A percentile compares a stretch with the other conserved stretches of the same genome.
Conservation (phyloP, 805 yeast species). For the Candida hungchunana region DNA sequence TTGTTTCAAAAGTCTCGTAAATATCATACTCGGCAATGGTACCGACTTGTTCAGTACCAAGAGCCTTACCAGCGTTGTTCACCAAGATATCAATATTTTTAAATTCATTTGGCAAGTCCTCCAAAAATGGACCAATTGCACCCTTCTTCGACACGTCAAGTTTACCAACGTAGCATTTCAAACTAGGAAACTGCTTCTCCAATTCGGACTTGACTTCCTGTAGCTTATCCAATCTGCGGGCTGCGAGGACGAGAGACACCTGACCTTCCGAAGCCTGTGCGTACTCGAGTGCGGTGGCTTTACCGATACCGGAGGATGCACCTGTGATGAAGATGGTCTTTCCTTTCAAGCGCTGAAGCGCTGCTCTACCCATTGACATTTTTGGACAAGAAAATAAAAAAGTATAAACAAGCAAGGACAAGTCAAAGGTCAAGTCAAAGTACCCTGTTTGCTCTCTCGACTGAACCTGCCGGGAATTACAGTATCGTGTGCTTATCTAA, state of each 20-base stretch:
- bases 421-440: no score
- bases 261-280: constrained; percentile 73
- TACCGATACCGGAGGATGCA: constrained; percentile 94
- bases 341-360: constrained; percentile 75
- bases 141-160: constrained; percentile 57
- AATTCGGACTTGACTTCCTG: constrained; percentile 45
- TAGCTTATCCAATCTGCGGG: constrained; percentile 69
- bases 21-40: constrained; percentile 59
- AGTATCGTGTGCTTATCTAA: no score
- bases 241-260: constrained; percentile 66
- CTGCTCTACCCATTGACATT: constrained; percentile 67
- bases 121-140: constrained; percentile 48
- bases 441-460: no score
- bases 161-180: constrained; percentile 40
- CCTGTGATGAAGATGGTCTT: constrained; percentile 89
- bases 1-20: constrained; percentile 75
- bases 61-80: constrained; percentile 77
- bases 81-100: constrained; percentile 61
- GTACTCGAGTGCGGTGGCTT: constrained; percentile 83
- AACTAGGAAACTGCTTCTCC: constrained; percentile 40
- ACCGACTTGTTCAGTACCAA: constrained; percentile 77
- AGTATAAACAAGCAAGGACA: no score
- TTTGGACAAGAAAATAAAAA: not conserved
- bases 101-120: constrained; percentile 52
- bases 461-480: no score